Base-by-base conservation (phyloP, 768 basidiomycete species). In the Boletus vermiculosoides region DNA sequence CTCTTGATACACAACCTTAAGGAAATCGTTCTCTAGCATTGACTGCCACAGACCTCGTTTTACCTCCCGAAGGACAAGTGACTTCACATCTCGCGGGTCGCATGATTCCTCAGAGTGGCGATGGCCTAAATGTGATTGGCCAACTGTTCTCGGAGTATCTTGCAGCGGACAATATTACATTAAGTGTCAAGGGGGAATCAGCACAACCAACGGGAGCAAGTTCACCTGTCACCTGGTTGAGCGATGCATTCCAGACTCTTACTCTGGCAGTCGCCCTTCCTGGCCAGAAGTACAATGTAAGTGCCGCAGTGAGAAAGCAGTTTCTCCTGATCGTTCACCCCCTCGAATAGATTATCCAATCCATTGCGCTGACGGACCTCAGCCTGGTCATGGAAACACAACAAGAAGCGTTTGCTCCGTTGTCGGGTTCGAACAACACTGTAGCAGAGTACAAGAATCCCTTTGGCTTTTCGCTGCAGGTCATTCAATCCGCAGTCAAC, bases 381-480 rank as follows among this genome's bases (percentile, higher is more conserved):
- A 75, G 74, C 28, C 67, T 89, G 36, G 77, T 73, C 8, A 77
- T 89, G 70, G 67, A 78, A 28, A 77, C 75, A 8, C 75, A 76
- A 39, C 76, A 77, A 50, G 76, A 89, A 66, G 76, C 82, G 0
- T 88, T 82, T 61, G 79, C 81, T 1, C 86, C 87, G 0, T 73
- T 79, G n/a, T 73, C 86, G 0, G 80, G 82, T 59, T 88, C 85
- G 5, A 71, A 78, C 40, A 70, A 75, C 50, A 84, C 83, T 0
- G 52, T 83, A 4, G 85, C 83, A 16, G 72, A 77, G 59, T 87
- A 86, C 68, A 82, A 80, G 69, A 90, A 89, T 70, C 88, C 88
- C 1, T 90, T 90, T 66, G 88, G 88, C 4, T 90, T 90, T 72
- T 81, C 84, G 12, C 67, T 90, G 52, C 86, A 88, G 63, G 84